Conservation (phyloP, 2,329 filamentous ascomycete genomes). For the Pseudohalonectria lignicola region DNA sequence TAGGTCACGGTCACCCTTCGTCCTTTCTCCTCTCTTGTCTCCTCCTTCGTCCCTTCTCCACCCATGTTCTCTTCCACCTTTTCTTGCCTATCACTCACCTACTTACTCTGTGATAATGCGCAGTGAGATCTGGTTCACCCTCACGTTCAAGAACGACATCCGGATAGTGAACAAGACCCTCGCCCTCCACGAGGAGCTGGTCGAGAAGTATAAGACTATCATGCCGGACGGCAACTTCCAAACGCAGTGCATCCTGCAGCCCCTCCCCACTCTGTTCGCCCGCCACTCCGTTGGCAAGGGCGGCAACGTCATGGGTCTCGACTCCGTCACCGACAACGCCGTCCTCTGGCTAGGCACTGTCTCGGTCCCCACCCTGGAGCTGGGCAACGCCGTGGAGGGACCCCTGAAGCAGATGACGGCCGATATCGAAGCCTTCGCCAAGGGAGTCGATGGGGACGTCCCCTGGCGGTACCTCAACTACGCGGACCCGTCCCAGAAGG, state of each 20-base stretch:
- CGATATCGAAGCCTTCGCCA: slow-evolving; percentile 8
- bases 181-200: slow-evolving; percentile 25
- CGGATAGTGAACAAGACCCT: slow-evolving; percentile 20
- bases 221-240: slow-evolving; percentile 10
- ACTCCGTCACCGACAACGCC: slow-evolving; percentile 8
- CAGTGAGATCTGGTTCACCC: slow-evolving; percentile 9
- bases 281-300: slow-evolving; percentile 7
- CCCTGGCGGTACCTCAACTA: slow-evolving; percentile 16
- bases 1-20: neutral
- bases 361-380: slow-evolving; percentile 10
- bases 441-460: slow-evolving; percentile 6
- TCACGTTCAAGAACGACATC: slow-evolving; percentile 19
- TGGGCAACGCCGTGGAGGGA: slow-evolving; percentile 8
- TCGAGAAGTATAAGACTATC: slow-evolving; percentile 11
- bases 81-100: neutral
- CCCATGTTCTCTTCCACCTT: neutral
- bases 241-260: slow-evolving; percentile 14
- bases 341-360: slow-evolving; percentile 9
- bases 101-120: neutral
- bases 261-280: slow-evolving; percentile 8
- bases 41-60: neutral
- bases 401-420: slow-evolving; percentile 8
- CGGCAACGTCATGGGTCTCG: slow-evolving; percentile 14
- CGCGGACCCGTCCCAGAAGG: slow-evolving; percentile 13
- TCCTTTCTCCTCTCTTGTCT: neutral